A percentile compares a stretch with the other conserved stretches of the same genome.
Evolutionary conservation across 257 asterid species (phyloP).

Genomic region (Handroanthus guayacan): DNA sequence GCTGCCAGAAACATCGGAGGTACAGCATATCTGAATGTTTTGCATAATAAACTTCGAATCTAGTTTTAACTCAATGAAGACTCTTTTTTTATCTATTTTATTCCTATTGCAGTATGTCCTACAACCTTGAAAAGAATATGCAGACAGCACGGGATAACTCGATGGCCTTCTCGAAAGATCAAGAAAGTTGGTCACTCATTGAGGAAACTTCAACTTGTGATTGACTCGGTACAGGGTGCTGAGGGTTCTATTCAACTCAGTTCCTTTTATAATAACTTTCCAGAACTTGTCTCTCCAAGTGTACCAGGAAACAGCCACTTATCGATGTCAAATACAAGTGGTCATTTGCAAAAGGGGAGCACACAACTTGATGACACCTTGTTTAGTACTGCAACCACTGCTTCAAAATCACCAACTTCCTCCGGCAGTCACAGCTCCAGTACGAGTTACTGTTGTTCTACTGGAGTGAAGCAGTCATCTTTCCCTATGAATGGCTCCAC

Average conservation of each 20-base stretch:
- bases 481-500: conserved; percentile 38
- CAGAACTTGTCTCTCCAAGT: conserved; percentile 66
- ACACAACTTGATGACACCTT: conserved; percentile 46
- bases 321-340: conserved; percentile 32
- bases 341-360: conserved; percentile 38
- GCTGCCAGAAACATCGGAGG: conserved; percentile 89
- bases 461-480: conserved; percentile 59
- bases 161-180: conserved; percentile 94
- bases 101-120: conserved; percentile 73
- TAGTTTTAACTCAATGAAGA: not conserved
- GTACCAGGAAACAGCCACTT: conserved; percentile 45
- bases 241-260: conserved; percentile 75
- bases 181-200: conserved; percentile 86
- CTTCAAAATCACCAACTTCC: conserved; percentile 55
- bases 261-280: conserved; percentile 80
- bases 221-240: conserved; percentile 83
- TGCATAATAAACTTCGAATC: conserved; percentile 4
- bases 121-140: conserved; percentile 91
- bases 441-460: conserved; percentile 63
- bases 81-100: conserved; percentile 3
- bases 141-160: conserved; percentile 80
- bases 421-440: conserved; percentile 80
- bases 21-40: conserved; percentile 30
- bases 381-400: conserved; percentile 53
- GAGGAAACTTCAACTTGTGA: conserved; percentile 83